Evolutionary conservation across 2,329 filamentous ascomycete genomes (phyloP).

Genomic region (Tolypocladium tropicale): DNA sequence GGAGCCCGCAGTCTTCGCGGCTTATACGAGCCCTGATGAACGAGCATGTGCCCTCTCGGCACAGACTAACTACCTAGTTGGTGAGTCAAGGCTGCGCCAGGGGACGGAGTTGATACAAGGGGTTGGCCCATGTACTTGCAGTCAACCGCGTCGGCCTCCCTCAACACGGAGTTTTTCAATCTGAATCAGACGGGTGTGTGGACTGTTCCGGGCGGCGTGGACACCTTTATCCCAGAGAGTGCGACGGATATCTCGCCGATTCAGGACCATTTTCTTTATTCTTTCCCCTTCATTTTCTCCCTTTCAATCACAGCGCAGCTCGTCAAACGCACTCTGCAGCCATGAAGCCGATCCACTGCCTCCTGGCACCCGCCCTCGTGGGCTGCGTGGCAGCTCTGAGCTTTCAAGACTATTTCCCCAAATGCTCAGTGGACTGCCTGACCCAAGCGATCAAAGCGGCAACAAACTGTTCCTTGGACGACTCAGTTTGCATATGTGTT

Average conservation of each 20-base stretch:
- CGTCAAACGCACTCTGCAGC: not conserved
- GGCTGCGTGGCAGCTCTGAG: conserved; percentile 10
- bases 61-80: too few species aligned
- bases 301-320: not conserved
- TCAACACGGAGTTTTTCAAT: not conserved
- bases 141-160: not conserved
- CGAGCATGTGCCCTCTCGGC: too few species aligned
- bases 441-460: conserved; percentile 10
- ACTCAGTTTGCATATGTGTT: conserved; percentile 15
- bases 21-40: too few species aligned
- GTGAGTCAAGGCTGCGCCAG: not conserved
- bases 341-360: conserved; percentile 11
- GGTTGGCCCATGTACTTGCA: too few species aligned
- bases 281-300: too few species aligned
- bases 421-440: conserved; percentile 19
- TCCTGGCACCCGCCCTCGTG: conserved; percentile 10
- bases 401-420: conserved; percentile 13
- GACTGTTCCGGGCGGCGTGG: not conserved
- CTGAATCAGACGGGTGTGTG: not conserved
- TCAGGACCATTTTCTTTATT: too few species aligned
- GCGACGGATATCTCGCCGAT: too few species aligned
- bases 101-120: not conserved
- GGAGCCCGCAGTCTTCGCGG: too few species aligned
- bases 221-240: too few species aligned
- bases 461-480: conserved; percentile 12